Percentiles rank a stretch among this genome's conserved stretches.
phyloP scores from a whole-genome alignment of 345 rosid genomes.

The Psidium guajava region DNA sequence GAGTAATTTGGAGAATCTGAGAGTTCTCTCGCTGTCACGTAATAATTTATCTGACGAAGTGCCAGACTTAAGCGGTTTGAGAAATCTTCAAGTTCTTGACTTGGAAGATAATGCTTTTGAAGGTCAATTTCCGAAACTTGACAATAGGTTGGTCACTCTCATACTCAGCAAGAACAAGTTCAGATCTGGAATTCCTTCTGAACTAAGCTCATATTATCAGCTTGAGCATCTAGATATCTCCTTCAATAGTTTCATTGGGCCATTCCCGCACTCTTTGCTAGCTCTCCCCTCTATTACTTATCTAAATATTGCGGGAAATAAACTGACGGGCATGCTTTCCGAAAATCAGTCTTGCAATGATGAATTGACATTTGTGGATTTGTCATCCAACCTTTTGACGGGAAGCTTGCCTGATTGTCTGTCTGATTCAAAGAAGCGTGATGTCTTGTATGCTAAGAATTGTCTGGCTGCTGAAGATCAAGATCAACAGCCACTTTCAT shows the following conservation, averaged over 20 bases:
- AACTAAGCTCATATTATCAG: constrained; percentile 51
- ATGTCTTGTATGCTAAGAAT: constrained; percentile 41
- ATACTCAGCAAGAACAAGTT: constrained; percentile 76
- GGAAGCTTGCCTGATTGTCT: constrained; percentile 66
- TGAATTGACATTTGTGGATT: constrained; percentile 45
- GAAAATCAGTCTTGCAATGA: constrained; percentile 62
- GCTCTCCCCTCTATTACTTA: constrained; percentile 61
- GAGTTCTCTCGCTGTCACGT: constrained; percentile 70
- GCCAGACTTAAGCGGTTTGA: constrained; percentile 60
- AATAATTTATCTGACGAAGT: constrained; percentile 61
- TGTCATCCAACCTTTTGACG: constrained; percentile 76
- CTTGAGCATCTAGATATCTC: constrained; percentile 80
- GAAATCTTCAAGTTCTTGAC: constrained; percentile 81
- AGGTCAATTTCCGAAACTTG: constrained; percentile 62
- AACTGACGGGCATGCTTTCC: constrained; percentile 72
- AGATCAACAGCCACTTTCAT: constrained; percentile 54
- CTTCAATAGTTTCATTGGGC: constrained; percentile 68
- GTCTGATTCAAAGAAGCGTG: constrained; percentile 32
- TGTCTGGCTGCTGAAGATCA: constrained; percentile 40
- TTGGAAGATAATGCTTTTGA: constrained; percentile 76
- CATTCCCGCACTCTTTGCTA: constrained; percentile 46
- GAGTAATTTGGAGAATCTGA: constrained; percentile 51
- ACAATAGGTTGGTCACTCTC: constrained; percentile 59
- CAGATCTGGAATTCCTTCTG: constrained; percentile 60
- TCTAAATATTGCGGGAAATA: constrained; percentile 62